A percentile compares a stretch with the other conserved stretches of the same genome.
These are phyloP conservation scores for Moniliophthora roreri DNA, from an alignment of 1,284 basidiomycete species.

Conservation along the genomic window DNA sequence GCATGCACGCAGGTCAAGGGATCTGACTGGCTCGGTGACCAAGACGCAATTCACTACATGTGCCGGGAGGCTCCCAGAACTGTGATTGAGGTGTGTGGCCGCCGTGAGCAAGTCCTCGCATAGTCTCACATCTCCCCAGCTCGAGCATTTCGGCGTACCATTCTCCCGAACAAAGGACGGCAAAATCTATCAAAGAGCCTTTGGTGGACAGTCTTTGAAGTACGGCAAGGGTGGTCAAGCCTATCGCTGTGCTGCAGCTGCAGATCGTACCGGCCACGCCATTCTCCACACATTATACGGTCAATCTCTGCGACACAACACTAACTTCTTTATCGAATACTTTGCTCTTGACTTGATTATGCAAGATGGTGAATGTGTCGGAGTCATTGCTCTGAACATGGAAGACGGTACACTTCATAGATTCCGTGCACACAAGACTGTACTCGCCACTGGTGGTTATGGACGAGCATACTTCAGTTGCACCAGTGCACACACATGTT, in stretches of 20 bases:
- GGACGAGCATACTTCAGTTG: constrained; percentile 99
- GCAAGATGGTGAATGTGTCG: constrained; percentile 98
- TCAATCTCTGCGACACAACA: constrained; percentile 98
- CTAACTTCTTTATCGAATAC: constrained; percentile 99
- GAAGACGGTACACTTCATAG: constrained; percentile 99
- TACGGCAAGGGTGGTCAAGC: constrained; percentile 99
- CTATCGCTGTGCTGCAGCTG: constrained; percentile 98
- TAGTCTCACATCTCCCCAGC: constrained; percentile 44
- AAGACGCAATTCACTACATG: constrained; percentile 99
- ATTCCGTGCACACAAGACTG: constrained; percentile 98
- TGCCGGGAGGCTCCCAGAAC: constrained; percentile 93
- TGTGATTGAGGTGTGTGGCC: constrained; percentile 77
- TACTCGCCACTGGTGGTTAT: constrained; percentile 97
- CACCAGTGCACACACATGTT: constrained; percentile 98
- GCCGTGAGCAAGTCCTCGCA: constrained; percentile 8
- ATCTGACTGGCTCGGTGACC: constrained; percentile 99
- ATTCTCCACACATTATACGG: constrained; percentile 98
- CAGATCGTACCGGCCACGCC: constrained; percentile 98
- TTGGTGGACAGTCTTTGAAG: constrained; percentile 97
- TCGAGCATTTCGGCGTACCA: constrained; percentile 98
- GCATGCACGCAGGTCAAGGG: constrained; percentile 79
- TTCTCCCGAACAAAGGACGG: constrained; percentile 99
- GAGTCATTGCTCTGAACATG: constrained; percentile 99
- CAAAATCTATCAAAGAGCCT: constrained; percentile 99
- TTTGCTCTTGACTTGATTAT: constrained; percentile 98